Conservation (phyloP, 805 yeast species). For the Wickerhamomyces chambardii region DNA sequence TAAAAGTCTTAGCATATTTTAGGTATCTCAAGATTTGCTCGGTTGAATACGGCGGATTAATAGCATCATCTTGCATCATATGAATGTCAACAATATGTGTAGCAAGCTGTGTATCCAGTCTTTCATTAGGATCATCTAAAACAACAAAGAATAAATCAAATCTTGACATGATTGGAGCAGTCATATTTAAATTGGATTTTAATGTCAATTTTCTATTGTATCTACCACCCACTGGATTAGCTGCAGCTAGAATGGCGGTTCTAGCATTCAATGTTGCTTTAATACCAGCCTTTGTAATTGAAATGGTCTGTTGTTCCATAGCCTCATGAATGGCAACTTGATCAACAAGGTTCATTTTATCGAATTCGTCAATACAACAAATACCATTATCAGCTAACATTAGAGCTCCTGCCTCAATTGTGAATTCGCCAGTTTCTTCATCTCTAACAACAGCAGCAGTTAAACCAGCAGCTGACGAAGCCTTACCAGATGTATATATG, state of each 20-base stretch:
- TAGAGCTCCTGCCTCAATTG: constrained; percentile 97
- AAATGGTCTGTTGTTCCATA: constrained; percentile 98
- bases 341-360: constrained; percentile 91
- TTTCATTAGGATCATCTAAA: constrained; percentile 89
- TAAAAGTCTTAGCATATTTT: constrained; percentile 86
- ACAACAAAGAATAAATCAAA: constrained; percentile 93
- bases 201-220: constrained; percentile 82
- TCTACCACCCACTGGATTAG: constrained; percentile 96
- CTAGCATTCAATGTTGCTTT: constrained; percentile 97
- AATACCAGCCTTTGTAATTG: constrained; percentile 97
- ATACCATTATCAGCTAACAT: constrained; percentile 98
- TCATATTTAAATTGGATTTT: constrained; percentile 84
- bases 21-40: constrained; percentile 85
- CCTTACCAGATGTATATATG: constrained; percentile 91
- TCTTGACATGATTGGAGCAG: constrained; percentile 98
- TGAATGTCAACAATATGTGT: constrained; percentile 89
- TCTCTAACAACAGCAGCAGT: constrained; percentile 97
- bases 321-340: constrained; percentile 99
- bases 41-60: constrained; percentile 80
- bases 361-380: constrained; percentile 98
- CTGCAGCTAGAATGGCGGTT: constrained; percentile 96
- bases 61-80: constrained; percentile 84
- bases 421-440: constrained; percentile 94
- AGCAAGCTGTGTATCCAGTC: constrained; percentile 83
- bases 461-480: constrained; percentile 97